Percentiles rank a stretch among this genome's conserved stretches.
These are phyloP conservation scores for Rutstroemia sp. DNA, from an alignment of 2,329 filamentous ascomycete genomes.

Conservation along the genomic window DNA sequence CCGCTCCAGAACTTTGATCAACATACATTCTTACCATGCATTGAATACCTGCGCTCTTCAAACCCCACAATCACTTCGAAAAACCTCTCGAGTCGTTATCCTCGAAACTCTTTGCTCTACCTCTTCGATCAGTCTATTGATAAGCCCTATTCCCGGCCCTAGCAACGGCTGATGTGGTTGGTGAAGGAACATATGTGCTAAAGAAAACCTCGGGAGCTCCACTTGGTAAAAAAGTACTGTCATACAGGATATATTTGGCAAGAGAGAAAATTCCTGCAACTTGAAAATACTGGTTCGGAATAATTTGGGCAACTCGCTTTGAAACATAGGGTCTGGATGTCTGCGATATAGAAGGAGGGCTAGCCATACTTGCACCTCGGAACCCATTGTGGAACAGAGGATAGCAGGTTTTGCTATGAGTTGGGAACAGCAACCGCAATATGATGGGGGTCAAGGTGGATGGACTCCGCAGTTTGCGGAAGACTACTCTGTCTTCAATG, in stretches of 20 bases:
- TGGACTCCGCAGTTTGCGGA: slow-evolving; percentile 58
- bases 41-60: slow-evolving; percentile 12
- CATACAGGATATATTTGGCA: background rate
- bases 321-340: slow-evolving; percentile 2
- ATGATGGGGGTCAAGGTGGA: slow-evolving; percentile 40
- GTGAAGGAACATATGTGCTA: slow-evolving; percentile 6
- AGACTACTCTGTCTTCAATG: slow-evolving; percentile 59
- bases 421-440: slow-evolving; percentile 47
- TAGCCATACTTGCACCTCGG: background rate
- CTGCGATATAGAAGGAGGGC: slow-evolving; percentile 3
- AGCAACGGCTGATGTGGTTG: background rate
- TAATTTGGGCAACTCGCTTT: background rate
- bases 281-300: background rate
- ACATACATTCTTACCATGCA: slow-evolving; percentile 15
- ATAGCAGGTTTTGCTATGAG: slow-evolving; percentile 48
- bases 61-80: slow-evolving; percentile 8
- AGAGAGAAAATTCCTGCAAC: too few species aligned
- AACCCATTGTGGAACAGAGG: background rate
- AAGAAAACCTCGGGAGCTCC: slow-evolving; percentile 5
- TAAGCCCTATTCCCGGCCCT: background rate
- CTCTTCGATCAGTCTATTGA: background rate
- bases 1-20: slow-evolving; percentile 4
- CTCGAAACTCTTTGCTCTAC: slow-evolving; percentile 1
- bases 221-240: slow-evolving; percentile 5
- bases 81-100: slow-evolving; percentile 4